These are phyloP conservation scores for Podaxis sp. DNA, from an alignment of 768 basidiomycete genomes.

Conservation along the genomic window DNA sequence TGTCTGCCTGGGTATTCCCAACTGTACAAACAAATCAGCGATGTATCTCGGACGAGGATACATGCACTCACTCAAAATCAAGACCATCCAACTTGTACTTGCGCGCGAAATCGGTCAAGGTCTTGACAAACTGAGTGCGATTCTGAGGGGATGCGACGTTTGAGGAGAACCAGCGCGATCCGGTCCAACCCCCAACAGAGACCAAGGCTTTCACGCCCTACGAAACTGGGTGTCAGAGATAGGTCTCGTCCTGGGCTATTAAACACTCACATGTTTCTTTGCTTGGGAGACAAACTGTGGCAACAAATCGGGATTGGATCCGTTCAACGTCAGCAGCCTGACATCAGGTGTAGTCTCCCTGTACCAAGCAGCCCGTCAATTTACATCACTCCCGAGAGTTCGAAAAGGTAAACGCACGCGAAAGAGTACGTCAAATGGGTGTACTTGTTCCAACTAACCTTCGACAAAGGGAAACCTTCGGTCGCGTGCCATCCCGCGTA, in stretches of 20 bases:
- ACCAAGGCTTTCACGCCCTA: conserved; percentile 59
- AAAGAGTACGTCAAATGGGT: conserved; percentile 71
- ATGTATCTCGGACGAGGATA: not conserved
- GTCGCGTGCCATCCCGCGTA: conserved; percentile 67
- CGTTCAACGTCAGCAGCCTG: conserved; percentile 32
- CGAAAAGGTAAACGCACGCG: conserved; percentile 46
- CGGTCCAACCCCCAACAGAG: conserved; percentile 74
- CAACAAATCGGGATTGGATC: conserved; percentile 49
- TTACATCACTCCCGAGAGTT: not conserved
- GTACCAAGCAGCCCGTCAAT: not conserved
- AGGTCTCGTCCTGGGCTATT: not conserved
- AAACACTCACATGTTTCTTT: conserved; percentile 36
- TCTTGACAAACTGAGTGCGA: conserved; percentile 63
- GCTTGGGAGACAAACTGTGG: conserved; percentile 56
- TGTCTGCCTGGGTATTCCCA: conserved; percentile 84
- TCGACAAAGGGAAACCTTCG: conserved; percentile 45
- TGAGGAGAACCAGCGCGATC: conserved; percentile 61
- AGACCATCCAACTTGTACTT: conserved; percentile 62
- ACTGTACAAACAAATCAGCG: conserved; percentile 34
- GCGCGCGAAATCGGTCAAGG: conserved; percentile 48
- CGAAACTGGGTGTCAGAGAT: not conserved
- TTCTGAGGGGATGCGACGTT: conserved; percentile 58
- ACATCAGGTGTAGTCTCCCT: conserved; percentile 28
- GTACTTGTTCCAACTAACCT: conserved; percentile 67
- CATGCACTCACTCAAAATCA: conserved; percentile 46